phyloP scores from a whole-genome alignment of 306 rosid species.

The Lithocarpus polystachyus region DNA sequence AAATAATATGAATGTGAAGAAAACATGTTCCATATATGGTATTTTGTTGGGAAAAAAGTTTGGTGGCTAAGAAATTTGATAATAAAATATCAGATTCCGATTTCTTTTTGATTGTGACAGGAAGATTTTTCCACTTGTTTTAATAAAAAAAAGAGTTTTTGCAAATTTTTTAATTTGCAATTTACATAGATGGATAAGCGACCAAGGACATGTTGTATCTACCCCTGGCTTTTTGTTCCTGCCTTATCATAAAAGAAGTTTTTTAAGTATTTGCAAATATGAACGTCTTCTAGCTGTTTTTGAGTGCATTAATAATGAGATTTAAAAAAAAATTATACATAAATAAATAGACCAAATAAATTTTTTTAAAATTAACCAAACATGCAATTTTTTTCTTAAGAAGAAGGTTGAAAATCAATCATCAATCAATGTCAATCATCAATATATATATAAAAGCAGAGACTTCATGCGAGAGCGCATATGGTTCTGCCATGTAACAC shows the following conservation, averaged over 20 bases:
- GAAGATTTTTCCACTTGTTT: neutral
- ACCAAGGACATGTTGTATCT: neutral
- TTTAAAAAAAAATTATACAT: too few species aligned
- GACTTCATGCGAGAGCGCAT: too few species aligned
- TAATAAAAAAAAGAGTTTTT: neutral
- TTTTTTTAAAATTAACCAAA: too few species aligned
- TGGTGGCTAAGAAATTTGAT: neutral
- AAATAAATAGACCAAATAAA: too few species aligned
- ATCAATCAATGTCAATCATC: too few species aligned
- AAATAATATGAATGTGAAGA: neutral
- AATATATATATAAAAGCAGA: too few species aligned
- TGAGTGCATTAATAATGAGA: neutral
- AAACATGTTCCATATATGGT: neutral
- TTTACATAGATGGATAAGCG: neutral
- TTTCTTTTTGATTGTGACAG: neutral
- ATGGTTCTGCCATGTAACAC: too few species aligned
- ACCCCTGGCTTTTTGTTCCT: neutral
- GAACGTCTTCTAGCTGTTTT: neutral
- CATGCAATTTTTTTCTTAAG: too few species aligned
- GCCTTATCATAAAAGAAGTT: neutral
- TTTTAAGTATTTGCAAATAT: neutral
- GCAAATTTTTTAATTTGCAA: neutral
- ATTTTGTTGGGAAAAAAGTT: neutral
- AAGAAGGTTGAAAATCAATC: too few species aligned
- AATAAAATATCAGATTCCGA: slow-evolving; percentile 1